A percentile compares a stretch with the other conserved stretches of the same genome.
Evolutionary conservation across 78 protist genomes (phyloP).

Genomic region (Polysphondylium violaceum): DNA sequence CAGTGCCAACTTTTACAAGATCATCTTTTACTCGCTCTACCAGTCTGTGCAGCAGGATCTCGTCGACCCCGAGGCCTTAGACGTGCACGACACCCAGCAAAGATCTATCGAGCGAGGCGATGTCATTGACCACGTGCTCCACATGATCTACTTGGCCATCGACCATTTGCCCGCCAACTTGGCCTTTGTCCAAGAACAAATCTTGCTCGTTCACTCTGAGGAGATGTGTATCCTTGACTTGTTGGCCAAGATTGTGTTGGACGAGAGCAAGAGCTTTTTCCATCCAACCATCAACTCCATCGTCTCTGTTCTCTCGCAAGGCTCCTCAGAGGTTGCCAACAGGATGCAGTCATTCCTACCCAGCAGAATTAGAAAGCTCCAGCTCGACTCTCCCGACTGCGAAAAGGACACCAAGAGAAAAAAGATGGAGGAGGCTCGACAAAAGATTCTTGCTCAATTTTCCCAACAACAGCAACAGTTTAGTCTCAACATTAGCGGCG

Average conservation of each 20-base stretch:
- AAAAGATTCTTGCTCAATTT: conserved; percentile 28
- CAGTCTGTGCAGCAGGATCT: conserved; percentile 2
- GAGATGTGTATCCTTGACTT: neutral
- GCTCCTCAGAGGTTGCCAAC: neutral
- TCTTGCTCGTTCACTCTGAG: too few species aligned
- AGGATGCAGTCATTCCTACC: neutral
- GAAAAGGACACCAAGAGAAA: neutral
- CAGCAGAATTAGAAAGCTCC: neutral
- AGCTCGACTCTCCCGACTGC: neutral
- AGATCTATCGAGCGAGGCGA: conserved; percentile 2
- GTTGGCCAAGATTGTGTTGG: neutral
- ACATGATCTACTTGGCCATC: neutral
- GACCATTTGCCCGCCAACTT: neutral
- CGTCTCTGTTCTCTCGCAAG: neutral
- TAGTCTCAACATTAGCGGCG: neutral
- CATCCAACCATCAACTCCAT: neutral
- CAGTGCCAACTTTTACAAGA: neutral
- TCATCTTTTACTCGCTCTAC: neutral
- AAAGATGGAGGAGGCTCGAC: neutral
- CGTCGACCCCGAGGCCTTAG: neutral
- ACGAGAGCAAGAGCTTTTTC: neutral
- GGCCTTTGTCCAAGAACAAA: too few species aligned
- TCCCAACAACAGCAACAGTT: conserved; percentile 26
- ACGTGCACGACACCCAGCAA: conserved; percentile 19
- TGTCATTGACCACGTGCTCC: conserved; percentile 10